phyloP scores from a whole-genome alignment of 2,329 filamentous ascomycete genomes.

The Leptographium galeiforme region DNA sequence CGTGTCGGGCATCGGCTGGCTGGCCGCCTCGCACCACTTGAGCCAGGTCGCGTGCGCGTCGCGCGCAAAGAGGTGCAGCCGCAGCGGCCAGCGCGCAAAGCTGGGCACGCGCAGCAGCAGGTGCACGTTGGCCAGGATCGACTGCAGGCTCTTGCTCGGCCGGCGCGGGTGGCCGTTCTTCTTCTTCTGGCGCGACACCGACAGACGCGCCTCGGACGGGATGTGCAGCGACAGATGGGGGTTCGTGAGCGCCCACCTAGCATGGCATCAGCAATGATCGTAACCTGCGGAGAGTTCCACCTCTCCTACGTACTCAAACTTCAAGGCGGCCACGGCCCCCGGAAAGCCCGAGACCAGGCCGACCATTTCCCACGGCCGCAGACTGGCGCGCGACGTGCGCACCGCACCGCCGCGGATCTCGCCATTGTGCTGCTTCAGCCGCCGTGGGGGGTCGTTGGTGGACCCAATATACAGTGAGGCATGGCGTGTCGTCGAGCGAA shows the following conservation, averaged over 20 bases:
- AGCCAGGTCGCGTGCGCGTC: conserved; percentile 61
- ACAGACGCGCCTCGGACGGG: conserved; percentile 45
- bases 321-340: conserved; percentile 71
- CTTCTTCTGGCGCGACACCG: conserved; percentile 36
- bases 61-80: conserved; percentile 60
- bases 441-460: conserved; percentile 74
- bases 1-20: conserved; percentile 30
- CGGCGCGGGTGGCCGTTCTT: conserved; percentile 40
- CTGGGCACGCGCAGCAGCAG: conserved; percentile 65
- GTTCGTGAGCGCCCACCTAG: conserved; percentile 84
- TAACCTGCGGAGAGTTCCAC: too few species aligned
- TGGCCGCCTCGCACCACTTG: conserved; percentile 36
- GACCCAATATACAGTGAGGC: conserved; percentile 76
- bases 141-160: conserved; percentile 47
- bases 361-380: conserved; percentile 87
- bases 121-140: conserved; percentile 68
- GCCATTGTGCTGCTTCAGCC: conserved; percentile 88
- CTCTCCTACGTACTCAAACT: conserved; percentile 63
- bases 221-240: conserved; percentile 72
- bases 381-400: conserved; percentile 51
- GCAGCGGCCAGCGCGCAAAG: conserved; percentile 73
- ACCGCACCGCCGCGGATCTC: conserved; percentile 66
- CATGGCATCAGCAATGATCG: neutral
- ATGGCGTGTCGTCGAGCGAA: conserved; percentile 66
- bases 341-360: conserved; percentile 80